Evolutionary conservation across 768 basidiomycete species (phyloP).

Genomic region (Kwoniella dejecticola): DNA sequence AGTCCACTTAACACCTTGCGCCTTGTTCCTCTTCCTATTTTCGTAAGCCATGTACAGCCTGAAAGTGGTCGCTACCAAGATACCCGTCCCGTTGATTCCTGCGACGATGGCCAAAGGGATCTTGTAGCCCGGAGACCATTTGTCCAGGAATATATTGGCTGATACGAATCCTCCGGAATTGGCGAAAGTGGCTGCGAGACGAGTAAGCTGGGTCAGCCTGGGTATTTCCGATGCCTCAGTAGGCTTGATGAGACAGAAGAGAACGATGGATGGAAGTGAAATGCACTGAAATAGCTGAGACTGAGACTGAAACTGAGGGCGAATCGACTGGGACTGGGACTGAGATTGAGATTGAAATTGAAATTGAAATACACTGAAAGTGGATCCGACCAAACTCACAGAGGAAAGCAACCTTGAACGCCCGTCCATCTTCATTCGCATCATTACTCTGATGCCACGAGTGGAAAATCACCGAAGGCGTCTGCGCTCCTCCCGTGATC

Average conservation of each 20-base stretch:
- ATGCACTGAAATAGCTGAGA: too few relatives aligned
- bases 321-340: too few relatives aligned
- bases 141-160: conserved; percentile 39
- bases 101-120: conserved; percentile 27
- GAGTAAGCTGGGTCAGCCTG: too few relatives aligned
- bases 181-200: conserved; percentile 20
- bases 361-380: too few relatives aligned
- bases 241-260: too few relatives aligned
- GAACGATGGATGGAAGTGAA: too few relatives aligned
- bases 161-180: conserved; percentile 37
- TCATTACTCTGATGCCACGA: conserved; percentile 60
- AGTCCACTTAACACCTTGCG: conserved; percentile 39
- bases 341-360: too few relatives aligned
- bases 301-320: too few relatives aligned
- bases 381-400: conserved; percentile 6
- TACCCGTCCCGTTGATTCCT: conserved; percentile 24
- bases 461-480: conserved; percentile 29
- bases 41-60: conserved; percentile 24
- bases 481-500: conserved; percentile 58
- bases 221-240: too few relatives aligned
- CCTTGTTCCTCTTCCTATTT: conserved; percentile 35
- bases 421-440: conserved; percentile 50
- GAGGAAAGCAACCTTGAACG: conserved; percentile 21
- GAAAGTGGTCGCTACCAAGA: conserved; percentile 20
- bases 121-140: conserved; percentile 24